Percentiles rank a stretch among this genome's conserved stretches.
Evolutionary conservation across 2,329 filamentous ascomycete genomes (phyloP).

Genomic region (Exophiala spinifera): DNA sequence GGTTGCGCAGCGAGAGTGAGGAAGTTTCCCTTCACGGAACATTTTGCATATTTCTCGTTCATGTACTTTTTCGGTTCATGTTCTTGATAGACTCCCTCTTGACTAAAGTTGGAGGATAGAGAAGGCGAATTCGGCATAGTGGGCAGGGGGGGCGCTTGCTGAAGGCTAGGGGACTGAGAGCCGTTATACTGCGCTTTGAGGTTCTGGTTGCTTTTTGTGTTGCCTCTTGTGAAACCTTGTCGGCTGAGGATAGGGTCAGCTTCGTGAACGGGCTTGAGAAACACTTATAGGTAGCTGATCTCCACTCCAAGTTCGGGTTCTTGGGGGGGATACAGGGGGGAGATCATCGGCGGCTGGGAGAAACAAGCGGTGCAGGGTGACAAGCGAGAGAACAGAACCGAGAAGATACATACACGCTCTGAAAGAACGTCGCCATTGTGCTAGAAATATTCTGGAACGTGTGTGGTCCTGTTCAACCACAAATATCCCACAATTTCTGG

Average conservation of each 20-base stretch:
- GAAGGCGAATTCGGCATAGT: constrained; percentile 41
- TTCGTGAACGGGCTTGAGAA: constrained; percentile 27
- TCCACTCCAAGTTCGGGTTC: constrained; percentile 16
- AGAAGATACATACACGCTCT: constrained; percentile 43
- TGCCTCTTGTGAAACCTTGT: constrained; percentile 49
- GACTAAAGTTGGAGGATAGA: constrained; percentile 37
- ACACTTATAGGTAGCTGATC: constrained; percentile 19
- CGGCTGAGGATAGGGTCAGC: constrained; percentile 39
- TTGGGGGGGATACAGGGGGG: constrained; percentile 5
- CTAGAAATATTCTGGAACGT: constrained; percentile 1
- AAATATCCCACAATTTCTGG: constrained; percentile 3
- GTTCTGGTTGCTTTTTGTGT: constrained; percentile 44
- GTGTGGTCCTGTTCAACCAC: not conserved
- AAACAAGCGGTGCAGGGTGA: constrained; percentile 1
- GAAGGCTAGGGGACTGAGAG: constrained; percentile 32
- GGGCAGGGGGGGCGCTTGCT: constrained; percentile 33
- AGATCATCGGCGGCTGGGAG: not conserved
- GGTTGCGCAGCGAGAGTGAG: constrained; percentile 91
- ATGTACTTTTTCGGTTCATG: constrained; percentile 50
- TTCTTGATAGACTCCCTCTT: constrained; percentile 38
- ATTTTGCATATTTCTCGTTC: constrained; percentile 60
- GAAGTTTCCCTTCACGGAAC: constrained; percentile 96
- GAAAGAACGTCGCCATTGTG: constrained; percentile 49
- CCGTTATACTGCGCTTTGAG: constrained; percentile 32
- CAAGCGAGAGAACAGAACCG: constrained; percentile 1